Evolutionary conservation across 139 green algal genomes (phyloP).

Genomic region (Mesotaenium endlicherianum): DNA sequence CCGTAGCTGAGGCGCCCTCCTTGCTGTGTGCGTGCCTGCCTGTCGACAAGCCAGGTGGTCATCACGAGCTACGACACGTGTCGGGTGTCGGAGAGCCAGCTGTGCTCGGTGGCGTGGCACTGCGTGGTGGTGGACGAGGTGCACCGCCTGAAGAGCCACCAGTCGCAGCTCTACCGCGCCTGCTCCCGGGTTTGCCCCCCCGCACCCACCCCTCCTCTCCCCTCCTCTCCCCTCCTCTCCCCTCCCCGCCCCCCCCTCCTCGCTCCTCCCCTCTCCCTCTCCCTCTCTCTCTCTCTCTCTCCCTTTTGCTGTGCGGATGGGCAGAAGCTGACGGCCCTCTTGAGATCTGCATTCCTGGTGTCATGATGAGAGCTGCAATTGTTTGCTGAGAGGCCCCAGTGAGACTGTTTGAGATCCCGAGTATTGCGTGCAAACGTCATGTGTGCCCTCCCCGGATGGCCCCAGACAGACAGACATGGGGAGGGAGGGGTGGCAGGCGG

Average conservation of each 20-base stretch:
- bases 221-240: not conserved
- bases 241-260: not conserved
- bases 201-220: not conserved
- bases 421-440: not conserved
- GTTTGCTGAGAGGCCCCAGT: not conserved
- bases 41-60: no score
- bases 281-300: not conserved
- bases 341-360: not conserved
- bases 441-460: not conserved
- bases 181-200: not conserved
- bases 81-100: not conserved
- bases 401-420: not conserved
- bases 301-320: not conserved
- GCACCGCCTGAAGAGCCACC: slow-evolving; percentile 65
- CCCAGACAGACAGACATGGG: not conserved
- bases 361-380: not conserved
- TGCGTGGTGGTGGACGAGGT: slow-evolving; percentile 64
- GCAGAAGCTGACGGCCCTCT: not conserved
- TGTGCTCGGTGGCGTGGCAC: slow-evolving; percentile 14
- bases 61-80: slow-evolving; percentile 34
- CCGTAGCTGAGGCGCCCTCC: no score
- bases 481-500: not conserved
- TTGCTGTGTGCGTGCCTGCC: no score
- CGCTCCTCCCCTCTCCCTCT: not conserved
- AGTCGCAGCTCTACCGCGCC: not conserved